These are phyloP conservation scores for Phytophthora sansomeana DNA, from an alignment of 352 stramenopile species.

Conservation along the genomic window DNA sequence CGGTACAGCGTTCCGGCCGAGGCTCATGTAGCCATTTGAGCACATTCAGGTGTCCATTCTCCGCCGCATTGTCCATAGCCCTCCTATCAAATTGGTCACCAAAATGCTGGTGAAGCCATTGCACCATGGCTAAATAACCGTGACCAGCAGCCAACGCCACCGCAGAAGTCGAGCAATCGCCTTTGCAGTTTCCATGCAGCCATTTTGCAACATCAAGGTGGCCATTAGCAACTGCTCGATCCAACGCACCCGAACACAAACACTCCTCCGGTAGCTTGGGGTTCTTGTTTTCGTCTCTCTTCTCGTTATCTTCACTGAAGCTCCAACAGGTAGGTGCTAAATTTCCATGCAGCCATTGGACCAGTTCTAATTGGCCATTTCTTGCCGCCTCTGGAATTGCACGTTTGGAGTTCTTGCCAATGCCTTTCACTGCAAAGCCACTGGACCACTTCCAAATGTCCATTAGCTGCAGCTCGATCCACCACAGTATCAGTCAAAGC, in stretches of 20 bases:
- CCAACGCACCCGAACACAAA: neutral
- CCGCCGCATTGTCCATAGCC: neutral
- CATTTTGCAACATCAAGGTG: neutral
- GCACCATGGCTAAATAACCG: neutral
- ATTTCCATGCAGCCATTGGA: neutral
- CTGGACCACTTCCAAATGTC: neutral
- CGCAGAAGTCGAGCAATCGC: neutral
- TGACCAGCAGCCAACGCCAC: neutral
- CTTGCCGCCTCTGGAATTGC: neutral
- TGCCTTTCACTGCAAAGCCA: neutral
- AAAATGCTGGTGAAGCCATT: neutral
- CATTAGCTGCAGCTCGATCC: neutral
- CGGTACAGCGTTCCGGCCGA: neutral
- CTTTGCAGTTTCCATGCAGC: neutral
- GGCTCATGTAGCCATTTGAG: neutral
- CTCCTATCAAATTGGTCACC: neutral
- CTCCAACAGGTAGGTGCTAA: neutral
- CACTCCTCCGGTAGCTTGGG: neutral
- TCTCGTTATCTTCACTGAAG: neutral
- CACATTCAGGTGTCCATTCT: neutral
- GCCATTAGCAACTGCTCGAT: neutral
- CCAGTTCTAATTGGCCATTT: neutral
- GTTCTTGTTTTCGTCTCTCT: neutral
- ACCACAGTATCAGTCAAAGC: neutral
- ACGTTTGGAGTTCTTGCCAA: neutral